Evolutionary conservation across 108 stramenopile species (phyloP).

Genomic region (Epipyxis sp.): DNA sequence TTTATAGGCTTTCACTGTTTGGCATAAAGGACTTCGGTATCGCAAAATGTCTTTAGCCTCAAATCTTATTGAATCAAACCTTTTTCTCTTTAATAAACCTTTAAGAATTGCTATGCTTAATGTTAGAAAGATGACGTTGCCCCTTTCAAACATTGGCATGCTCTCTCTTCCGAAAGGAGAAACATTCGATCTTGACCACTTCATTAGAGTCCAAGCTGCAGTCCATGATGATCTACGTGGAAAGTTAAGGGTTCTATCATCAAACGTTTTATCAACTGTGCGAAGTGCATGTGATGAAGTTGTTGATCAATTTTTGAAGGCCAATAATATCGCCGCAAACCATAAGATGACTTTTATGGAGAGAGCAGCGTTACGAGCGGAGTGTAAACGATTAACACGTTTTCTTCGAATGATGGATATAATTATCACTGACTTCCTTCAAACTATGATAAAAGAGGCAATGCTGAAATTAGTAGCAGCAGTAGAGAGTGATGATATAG

Average conservation of each 20-base stretch:
- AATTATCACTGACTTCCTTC: constrained; percentile 52
- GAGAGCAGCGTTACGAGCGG: constrained; percentile 57
- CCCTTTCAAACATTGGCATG: constrained; percentile 6
- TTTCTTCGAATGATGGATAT: constrained; percentile 62
- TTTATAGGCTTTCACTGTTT: constrained; percentile 52
- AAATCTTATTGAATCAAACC: constrained; percentile 25
- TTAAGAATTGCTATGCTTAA: constrained; percentile 49
- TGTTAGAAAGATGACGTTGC: constrained; percentile 47
- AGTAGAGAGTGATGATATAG: neutral
- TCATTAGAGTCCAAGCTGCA: constrained; percentile 46
- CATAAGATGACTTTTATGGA: constrained; percentile 70
- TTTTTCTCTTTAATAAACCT: constrained; percentile 53
- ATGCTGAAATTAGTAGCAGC: constrained; percentile 19
- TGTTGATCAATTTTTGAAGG: constrained; percentile 56
- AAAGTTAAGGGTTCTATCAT: constrained; percentile 31
- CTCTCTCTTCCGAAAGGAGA: constrained; percentile 41
- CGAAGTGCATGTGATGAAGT: constrained; percentile 60
- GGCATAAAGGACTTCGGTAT: constrained; percentile 37
- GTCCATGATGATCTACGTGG: constrained; percentile 35
- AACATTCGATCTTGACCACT: constrained; percentile 53
- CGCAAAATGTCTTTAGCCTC: constrained; percentile 44
- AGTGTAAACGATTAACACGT: constrained; percentile 58
- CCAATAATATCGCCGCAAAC: constrained; percentile 58
- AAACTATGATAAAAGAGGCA: constrained; percentile 48
- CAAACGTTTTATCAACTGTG: constrained; percentile 38